A percentile compares a stretch with the other conserved stretches of the same genome.
These are phyloP conservation scores for Fusarium praegraminearum DNA, from an alignment of 2,329 filamentous ascomycete species.

Conservation along the genomic window DNA sequence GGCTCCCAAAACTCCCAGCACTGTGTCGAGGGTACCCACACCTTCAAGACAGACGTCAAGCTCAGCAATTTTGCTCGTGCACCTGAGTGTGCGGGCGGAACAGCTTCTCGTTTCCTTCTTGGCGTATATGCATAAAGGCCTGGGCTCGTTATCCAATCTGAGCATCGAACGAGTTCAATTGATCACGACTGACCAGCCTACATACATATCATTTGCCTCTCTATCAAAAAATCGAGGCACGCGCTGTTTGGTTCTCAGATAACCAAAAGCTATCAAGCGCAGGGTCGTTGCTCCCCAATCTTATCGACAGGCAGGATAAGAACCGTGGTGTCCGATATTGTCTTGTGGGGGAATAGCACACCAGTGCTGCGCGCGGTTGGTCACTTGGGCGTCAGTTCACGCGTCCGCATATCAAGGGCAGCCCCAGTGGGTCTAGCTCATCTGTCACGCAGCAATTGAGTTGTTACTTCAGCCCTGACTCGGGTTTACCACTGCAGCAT, in stretches of 20 bases:
- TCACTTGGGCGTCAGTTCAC: slow-evolving; percentile 39
- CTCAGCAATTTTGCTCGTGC: slow-evolving; percentile 38
- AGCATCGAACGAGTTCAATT: not conserved
- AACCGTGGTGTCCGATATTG: slow-evolving; percentile 26
- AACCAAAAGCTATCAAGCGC: not conserved
- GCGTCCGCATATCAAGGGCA: slow-evolving; percentile 29
- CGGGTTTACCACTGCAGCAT: slow-evolving; percentile 32
- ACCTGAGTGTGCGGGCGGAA: slow-evolving; percentile 39
- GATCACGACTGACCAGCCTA: not conserved
- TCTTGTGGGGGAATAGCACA: slow-evolving; percentile 27
- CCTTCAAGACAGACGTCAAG: slow-evolving; percentile 38
- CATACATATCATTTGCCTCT: not conserved
- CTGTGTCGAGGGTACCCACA: slow-evolving; percentile 38
- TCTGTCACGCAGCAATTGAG: slow-evolving; percentile 41
- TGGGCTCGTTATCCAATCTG: slow-evolving; percentile 9
- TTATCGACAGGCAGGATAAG: slow-evolving; percentile 8
- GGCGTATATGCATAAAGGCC: slow-evolving; percentile 36
- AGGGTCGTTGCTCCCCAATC: slow-evolving; percentile 5
- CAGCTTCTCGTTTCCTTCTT: slow-evolving; percentile 44
- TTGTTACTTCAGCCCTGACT: slow-evolving; percentile 44
- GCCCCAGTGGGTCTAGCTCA: slow-evolving; percentile 28
- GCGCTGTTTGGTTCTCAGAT: not conserved
- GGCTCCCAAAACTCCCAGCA: slow-evolving; percentile 34
- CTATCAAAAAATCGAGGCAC: not conserved
- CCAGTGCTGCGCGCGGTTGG: slow-evolving; percentile 31